A percentile compares a stretch with the other conserved stretches of the same genome.
Evolutionary conservation across 1,284 basidiomycete species (phyloP).

Genomic region (Microbotryum silenes-acaulis): DNA sequence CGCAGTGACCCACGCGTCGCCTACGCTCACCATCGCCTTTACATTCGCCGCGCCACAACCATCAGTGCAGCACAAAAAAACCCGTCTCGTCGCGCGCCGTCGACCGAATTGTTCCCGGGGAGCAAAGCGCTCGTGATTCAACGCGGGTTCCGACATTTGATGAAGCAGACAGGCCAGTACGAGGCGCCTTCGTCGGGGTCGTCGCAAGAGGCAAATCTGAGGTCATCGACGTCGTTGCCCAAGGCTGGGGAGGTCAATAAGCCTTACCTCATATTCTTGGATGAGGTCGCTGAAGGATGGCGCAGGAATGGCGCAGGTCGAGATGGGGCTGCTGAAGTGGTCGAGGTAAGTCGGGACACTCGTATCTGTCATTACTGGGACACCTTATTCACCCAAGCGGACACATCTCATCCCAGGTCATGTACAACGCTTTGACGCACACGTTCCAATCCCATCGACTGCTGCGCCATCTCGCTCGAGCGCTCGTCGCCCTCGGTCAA

Average conservation of each 20-base stretch:
- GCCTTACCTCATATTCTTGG: constrained; percentile 74
- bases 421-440: constrained; percentile 84
- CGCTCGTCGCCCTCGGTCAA: constrained; percentile 53
- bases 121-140: background rate
- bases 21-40: constrained; percentile 6
- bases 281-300: constrained; percentile 74
- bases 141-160: constrained; percentile 10
- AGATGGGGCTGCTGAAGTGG: constrained; percentile 45
- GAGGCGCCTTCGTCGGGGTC: background rate
- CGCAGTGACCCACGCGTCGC: background rate
- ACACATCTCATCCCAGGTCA: constrained; percentile 46
- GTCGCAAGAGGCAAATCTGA: constrained; percentile 30
- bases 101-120: background rate
- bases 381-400: no score
- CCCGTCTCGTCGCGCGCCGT: no score
- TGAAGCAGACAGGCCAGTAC: background rate
- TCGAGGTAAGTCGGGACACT: constrained; percentile 11
- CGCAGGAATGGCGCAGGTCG: constrained; percentile 56
- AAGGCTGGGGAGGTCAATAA: constrained; percentile 70
- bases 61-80: no score
- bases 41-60: background rate
- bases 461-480: constrained; percentile 68
- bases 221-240: constrained; percentile 62
- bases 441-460: constrained; percentile 84
- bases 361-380: background rate